Evolutionary conservation across 2,329 filamentous ascomycete species (phyloP), one percentile per base, ranked within the genome.

Genomic region (Botryosphaeria agaves): DNA sequence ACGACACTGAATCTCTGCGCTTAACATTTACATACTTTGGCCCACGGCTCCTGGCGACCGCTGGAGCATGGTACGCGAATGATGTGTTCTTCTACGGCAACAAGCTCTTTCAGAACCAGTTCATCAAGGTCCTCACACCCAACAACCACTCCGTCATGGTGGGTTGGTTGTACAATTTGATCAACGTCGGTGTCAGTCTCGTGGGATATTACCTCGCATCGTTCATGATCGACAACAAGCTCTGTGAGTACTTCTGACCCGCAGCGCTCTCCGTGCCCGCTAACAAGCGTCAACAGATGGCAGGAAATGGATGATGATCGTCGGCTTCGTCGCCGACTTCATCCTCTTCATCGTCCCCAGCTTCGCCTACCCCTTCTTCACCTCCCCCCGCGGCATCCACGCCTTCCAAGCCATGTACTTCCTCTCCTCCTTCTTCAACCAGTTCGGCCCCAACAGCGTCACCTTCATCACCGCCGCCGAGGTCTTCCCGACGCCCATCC

Each of bases 61-160:
- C 85, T 7, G 80, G 80, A 33, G 71, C 75, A 20, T 95, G 87
- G 87, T 95, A 87, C 57, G 81, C 76, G 61, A 95, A 95, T 55
- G 87, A 95, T 48, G 78, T 95, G 41, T 94, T 95, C 68, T 95
- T 95, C 65, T 95, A 95, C 62, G 87, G 87, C 44, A 94, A 93
- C 76, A 94, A 93, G 68, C 76, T 94, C 32, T 94, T 94, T 69
- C 85, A 93, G 59, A 71, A 69, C 38, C 71, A 87, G 50, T 94
- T 94, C 59, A 93, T 94, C 57, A 62, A 61, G 18, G 78, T 89
- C 48, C 76, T 94, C 41, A 79, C 75, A 32, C 66, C 72, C 31
- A 57, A 67, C 40, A 69, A 72, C 38, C 57, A 62, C 20, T 83
- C 79, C 5, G 70, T 94, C 51, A 79, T 93, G 71, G 76, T 75